Percentiles rank a stretch among this genome's conserved stretches.
phyloP scores from a whole-genome alignment of 176 grass and related monocot genomes.

The Lolium rigidum region DNA sequence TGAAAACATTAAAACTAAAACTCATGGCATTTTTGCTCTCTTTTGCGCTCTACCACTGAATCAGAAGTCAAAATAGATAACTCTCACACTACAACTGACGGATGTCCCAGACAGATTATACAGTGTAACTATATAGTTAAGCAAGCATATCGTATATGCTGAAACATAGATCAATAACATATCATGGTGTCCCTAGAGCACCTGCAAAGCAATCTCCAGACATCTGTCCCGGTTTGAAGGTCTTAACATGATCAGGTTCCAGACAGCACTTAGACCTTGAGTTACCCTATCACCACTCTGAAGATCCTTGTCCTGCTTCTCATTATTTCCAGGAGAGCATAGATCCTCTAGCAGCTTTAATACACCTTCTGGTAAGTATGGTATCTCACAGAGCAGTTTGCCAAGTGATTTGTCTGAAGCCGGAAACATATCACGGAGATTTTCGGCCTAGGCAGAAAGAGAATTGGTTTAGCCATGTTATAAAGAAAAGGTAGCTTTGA shows the following conservation, averaged over 20 bases:
- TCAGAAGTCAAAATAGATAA: constrained; percentile 19
- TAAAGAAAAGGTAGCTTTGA: constrained; percentile 32
- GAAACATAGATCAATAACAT: constrained; percentile 37
- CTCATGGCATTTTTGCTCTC: not conserved
- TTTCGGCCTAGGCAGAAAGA: constrained; percentile 65
- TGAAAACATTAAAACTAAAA: constrained; percentile 18
- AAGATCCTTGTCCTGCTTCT: constrained; percentile 81
- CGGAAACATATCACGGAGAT: constrained; percentile 85
- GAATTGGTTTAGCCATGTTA: constrained; percentile 36
- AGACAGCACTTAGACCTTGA: constrained; percentile 95
- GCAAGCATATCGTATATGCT: constrained; percentile 31
- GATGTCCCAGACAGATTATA: constrained; percentile 16
- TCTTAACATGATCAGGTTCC: constrained; percentile 93
- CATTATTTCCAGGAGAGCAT: constrained; percentile 79
- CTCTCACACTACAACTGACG: not conserved
- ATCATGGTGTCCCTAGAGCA: constrained; percentile 40
- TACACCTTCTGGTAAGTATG: constrained; percentile 82
- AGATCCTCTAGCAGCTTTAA: constrained; percentile 86
- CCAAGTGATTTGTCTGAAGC: constrained; percentile 90
- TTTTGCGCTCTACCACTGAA: constrained; percentile 23
- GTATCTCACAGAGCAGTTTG: constrained; percentile 88
- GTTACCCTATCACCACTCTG: constrained; percentile 84
- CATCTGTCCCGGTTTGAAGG: constrained; percentile 78
- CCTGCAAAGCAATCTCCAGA: constrained; percentile 96
- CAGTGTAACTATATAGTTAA: constrained; percentile 27